Base-by-base conservation (phyloP, 2,329 filamentous ascomycete species). In the Venturia effusa region DNA sequence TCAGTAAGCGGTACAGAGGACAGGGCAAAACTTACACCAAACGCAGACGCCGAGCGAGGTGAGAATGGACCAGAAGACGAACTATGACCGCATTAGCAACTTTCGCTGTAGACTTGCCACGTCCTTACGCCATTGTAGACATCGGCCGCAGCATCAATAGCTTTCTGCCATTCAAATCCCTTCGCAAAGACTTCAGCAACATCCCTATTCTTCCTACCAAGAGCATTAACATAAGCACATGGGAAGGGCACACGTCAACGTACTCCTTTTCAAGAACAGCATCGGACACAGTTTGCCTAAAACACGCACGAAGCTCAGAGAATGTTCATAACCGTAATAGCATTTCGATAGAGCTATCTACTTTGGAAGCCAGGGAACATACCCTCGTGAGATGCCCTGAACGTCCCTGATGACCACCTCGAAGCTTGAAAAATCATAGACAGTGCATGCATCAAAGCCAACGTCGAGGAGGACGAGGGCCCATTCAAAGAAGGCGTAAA, bases 401-500 rank as follows among this genome's bases (percentile, higher is more conserved):
- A 92, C 83, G 79, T 97, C 93, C 80, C 85, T 90, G 68, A 99
- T 82, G 69, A 92, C 83, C 71, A 99, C 79, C 75, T 97, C 93
- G 73, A 97, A 89, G 63, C 88, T 85, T 67, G 87, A 83, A 79
- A 97, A 99, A 79, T 99, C 94, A 71, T 96, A 80, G 64, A 90
- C 88, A 13, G 94, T 97, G 66, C 97, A 88, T 62, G 94, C 91
- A 78, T 99, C 94, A 77, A 99, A 99, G 37, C 84, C 93, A 65
- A 99, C 92, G 75, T 99, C 94, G 74, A 96, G 90, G 69, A 99
- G 80, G 72, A 99, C 92, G 67, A 99, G 81, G 27, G 92, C 81
- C 94, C 94, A 99, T 76, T 99, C 94, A 76, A 97, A 97, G 78
- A 99, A 97, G 67, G 94, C 88, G 76, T 99, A 99, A 62, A 83